Evolutionary conservation across 495 filamentous ascomycete genomes (phyloP).

Genomic region (Penicillium taxi): DNA sequence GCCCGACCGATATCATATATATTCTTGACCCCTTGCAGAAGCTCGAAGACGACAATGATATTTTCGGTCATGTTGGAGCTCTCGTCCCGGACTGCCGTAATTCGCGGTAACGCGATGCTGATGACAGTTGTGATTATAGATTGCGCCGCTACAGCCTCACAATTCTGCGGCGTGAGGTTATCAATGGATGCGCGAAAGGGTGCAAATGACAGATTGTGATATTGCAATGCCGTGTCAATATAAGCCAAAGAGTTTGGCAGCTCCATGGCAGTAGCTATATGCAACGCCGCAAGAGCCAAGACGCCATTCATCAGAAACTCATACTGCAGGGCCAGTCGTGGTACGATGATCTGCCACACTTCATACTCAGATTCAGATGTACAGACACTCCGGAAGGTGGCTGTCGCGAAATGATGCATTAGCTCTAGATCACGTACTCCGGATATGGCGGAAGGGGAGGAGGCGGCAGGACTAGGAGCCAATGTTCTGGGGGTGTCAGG

Average conservation of each 20-base stretch:
- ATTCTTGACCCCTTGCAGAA: slow-evolving; percentile 25
- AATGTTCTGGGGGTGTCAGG: slow-evolving; percentile 8
- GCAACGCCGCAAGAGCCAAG: slow-evolving; percentile 43
- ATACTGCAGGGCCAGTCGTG: slow-evolving; percentile 34
- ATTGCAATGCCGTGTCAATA: slow-evolving; percentile 33
- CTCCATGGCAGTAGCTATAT: slow-evolving; percentile 32
- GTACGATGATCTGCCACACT: slow-evolving; percentile 29
- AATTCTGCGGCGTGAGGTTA: slow-evolving; percentile 33
- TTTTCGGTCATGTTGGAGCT: slow-evolving; percentile 19
- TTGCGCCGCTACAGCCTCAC: slow-evolving; percentile 39
- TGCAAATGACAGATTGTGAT: slow-evolving; percentile 38
- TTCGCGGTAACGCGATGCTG: slow-evolving; percentile 32
- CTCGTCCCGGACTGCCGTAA: slow-evolving; percentile 15
- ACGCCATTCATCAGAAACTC: slow-evolving; percentile 46
- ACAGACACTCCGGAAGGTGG: slow-evolving; percentile 12
- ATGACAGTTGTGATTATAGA: slow-evolving; percentile 39
- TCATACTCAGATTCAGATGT: slow-evolving; percentile 14
- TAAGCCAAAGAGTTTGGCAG: slow-evolving; percentile 26
- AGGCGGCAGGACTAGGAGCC: slow-evolving; percentile 17
- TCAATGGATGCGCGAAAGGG: slow-evolving; percentile 37
- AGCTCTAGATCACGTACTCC: slow-evolving; percentile 17
- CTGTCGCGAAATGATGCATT: slow-evolving; percentile 13
- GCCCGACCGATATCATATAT: slow-evolving; percentile 16
- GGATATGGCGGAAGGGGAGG: slow-evolving; percentile 13
- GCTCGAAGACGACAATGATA: slow-evolving; percentile 20